phyloP scores from a whole-genome alignment of 306 rosid genomes.

The Fragaria iinumae region DNA sequence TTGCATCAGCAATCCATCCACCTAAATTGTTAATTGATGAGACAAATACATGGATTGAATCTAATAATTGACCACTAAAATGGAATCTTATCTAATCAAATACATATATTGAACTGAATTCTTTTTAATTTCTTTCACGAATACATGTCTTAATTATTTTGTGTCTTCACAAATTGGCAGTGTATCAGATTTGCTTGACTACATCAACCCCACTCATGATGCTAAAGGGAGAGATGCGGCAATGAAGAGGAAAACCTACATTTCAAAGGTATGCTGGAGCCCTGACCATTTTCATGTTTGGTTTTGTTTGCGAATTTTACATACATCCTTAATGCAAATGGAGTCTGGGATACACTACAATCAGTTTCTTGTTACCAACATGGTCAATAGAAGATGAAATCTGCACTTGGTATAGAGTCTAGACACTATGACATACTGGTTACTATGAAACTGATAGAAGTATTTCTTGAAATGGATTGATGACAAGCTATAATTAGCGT shows the following conservation, averaged over 20 bases:
- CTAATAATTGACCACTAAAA: neutral
- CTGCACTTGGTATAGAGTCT: neutral
- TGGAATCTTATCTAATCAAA: neutral
- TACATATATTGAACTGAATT: neutral
- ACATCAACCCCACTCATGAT: constrained; percentile 79
- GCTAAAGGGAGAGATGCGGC: constrained; percentile 70
- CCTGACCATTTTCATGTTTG: neutral
- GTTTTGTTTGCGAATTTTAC: neutral
- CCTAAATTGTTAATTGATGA: constrained; percentile 3
- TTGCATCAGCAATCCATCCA: neutral
- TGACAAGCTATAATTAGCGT: neutral
- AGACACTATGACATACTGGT: neutral
- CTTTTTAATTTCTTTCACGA: neutral
- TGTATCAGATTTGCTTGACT: constrained; percentile 97
- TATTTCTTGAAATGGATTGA: neutral
- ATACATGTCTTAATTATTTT: constrained; percentile 8
- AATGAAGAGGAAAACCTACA: constrained; percentile 69
- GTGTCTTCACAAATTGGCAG: constrained; percentile 40
- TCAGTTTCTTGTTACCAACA: neutral
- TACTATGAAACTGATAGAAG: neutral
- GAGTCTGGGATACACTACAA: neutral
- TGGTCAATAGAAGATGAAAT: neutral
- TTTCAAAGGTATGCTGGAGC: constrained; percentile 48
- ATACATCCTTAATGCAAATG: neutral
- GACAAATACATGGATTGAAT: neutral